A percentile compares a stretch with the other conserved stretches of the same genome.
phyloP scores from a whole-genome alignment of 2,329 filamentous ascomycete genomes.

The Byssochlamys sp. region DNA sequence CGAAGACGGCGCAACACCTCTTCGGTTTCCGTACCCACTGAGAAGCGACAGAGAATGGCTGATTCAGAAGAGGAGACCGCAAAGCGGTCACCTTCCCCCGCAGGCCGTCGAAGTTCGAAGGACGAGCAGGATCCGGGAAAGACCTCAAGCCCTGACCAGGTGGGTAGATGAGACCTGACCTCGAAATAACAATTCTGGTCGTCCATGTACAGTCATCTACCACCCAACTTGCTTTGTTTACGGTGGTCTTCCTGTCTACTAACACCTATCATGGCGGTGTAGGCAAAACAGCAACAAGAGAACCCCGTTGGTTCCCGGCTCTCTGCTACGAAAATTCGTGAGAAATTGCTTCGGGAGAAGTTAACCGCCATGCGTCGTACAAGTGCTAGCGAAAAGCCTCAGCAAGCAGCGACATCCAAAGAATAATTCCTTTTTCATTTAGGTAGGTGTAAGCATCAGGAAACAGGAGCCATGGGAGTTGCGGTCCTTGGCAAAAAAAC shows the following conservation, averaged over 20 bases:
- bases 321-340: constrained; percentile 25
- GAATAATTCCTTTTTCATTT: background rate
- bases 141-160: constrained; percentile 16
- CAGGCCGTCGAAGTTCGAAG: constrained; percentile 10
- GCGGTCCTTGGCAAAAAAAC: background rate
- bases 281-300: constrained; percentile 9
- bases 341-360: constrained; percentile 29
- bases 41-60: constrained; percentile 34
- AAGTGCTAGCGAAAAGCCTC: constrained; percentile 13
- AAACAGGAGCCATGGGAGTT: background rate
- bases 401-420: background rate
- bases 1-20: constrained; percentile 35
- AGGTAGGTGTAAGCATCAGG: background rate
- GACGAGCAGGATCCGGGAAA: constrained; percentile 4
- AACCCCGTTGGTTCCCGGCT: constrained; percentile 12
- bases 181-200: constrained; percentile 1
- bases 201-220: background rate
- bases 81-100: constrained; percentile 14
- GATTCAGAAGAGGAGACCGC: constrained; percentile 24
- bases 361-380: constrained; percentile 26
- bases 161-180: constrained; percentile 19
- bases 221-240: background rate
- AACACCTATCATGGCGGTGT: constrained; percentile 6
- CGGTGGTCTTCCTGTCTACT: constrained; percentile 9
- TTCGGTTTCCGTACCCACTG: constrained; percentile 32